Base-by-base conservation (phyloP, 306 rosid genomes). In the Sechiopsis laciniata region DNA sequence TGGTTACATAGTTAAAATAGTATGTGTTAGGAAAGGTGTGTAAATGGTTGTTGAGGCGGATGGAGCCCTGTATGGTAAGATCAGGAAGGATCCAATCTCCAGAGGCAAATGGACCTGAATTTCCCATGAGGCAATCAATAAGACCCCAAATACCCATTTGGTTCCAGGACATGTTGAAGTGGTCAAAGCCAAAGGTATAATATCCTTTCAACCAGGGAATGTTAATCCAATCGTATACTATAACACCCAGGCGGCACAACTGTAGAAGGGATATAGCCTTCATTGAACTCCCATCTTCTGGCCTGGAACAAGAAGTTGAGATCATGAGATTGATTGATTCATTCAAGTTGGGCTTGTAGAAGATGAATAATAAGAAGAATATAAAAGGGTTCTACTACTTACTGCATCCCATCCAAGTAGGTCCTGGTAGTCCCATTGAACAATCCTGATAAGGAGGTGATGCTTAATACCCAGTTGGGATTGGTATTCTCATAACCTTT, bases 51-150 rank as follows among this genome's bases (percentile, higher is more conserved):
- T 95, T 95, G 69, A 87, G 90, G 67, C 58, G 78, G 45, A 85
- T 63, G 62, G 99, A 82, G n/a, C 99, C 99, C 83, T 95, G 99
- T 73, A 95, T 89, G 50, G 99, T 89, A 48, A 95, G 97, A 86
- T 95, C 97, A 0, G 99, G 97, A 24, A 95, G 96, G 87, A 95
- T 87, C 99, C 99, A 95, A 74, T 95, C 99, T 3, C 87, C 92
- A 10, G 97, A 85, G 54, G 99, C 87, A 74, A 91, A 91, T 2
- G 99, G 97, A 60, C 99, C 97, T 0, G 91, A 60, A 81, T 88
- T 83, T 29, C 99, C 99, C 75, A 88, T 67, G 53, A 91, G 87
- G 77, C 87, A 88, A 65, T 95, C 87, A 63, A 85, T 74, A 72
- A 95, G 92, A 66, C 96, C 99, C 90, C 88, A 75, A 45, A 95